Conservation (phyloP, 192 early-diverging fungal genomes). For the Spizellomyces sp. region DNA sequence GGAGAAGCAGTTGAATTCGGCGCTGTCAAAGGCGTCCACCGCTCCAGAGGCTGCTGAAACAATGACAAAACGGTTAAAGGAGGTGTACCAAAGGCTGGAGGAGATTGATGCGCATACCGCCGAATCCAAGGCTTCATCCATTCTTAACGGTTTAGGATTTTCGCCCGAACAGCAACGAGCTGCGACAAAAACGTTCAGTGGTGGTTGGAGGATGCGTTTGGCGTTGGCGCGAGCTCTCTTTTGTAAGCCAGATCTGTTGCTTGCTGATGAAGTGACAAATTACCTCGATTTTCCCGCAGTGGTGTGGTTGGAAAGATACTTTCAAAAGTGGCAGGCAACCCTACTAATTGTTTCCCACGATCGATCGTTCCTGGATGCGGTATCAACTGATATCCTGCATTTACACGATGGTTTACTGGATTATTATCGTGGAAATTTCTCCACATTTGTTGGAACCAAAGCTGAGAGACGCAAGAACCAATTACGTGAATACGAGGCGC, state of each 20-base stretch:
- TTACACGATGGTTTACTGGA: conserved; percentile 92
- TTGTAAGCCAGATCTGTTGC: conserved; percentile 78
- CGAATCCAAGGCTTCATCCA: conserved; percentile 69
- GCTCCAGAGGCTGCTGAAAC: conserved; percentile 51
- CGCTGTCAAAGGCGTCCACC: conserved; percentile 49
- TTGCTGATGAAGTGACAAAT: conserved; percentile 81
- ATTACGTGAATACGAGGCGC: conserved; percentile 93
- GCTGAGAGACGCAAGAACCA: conserved; percentile 91
- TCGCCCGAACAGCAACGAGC: conserved; percentile 61
- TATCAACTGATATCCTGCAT: conserved; percentile 96
- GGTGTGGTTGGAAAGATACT: conserved; percentile 95
- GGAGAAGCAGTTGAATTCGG: conserved; percentile 66
- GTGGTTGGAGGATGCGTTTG: conserved; percentile 86
- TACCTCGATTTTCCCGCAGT: conserved; percentile 88
- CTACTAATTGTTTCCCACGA: conserved; percentile 98
- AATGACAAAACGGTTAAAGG: conserved; percentile 64
- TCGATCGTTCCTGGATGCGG: conserved; percentile 93
- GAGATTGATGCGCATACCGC: conserved; percentile 98
- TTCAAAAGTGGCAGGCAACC: conserved; percentile 88
- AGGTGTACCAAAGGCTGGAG: conserved; percentile 81
- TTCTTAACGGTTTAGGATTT: conserved; percentile 75
- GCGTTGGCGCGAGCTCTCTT: conserved; percentile 83
- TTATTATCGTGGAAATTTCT: conserved; percentile 95
- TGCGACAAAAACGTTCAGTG: conserved; percentile 69
- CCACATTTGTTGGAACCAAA: conserved; percentile 84